Evolutionary conservation across 345 rosid genomes (phyloP).

Genomic region (Eucalyptus erythrocorys): DNA sequence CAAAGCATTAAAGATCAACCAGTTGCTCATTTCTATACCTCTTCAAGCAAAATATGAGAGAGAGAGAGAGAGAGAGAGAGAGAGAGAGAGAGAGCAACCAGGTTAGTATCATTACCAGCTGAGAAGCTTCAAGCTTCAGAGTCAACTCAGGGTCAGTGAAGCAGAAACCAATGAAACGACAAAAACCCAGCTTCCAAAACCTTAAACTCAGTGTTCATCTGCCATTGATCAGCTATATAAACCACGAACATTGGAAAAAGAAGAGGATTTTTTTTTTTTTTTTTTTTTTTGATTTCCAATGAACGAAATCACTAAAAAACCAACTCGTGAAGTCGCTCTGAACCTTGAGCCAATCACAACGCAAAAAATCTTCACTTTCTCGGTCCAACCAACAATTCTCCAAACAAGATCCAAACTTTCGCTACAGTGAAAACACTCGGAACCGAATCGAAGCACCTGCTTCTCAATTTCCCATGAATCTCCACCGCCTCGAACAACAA

Average conservation of each 20-base stretch:
- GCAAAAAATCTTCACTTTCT: not conserved
- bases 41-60: not conserved
- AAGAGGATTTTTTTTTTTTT: not conserved
- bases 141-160: constrained; percentile 1
- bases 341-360: constrained; percentile 10
- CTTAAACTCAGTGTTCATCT: not conserved
- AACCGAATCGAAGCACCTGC: not conserved
- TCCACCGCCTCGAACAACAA: not conserved
- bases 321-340: not conserved
- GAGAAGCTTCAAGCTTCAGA: not conserved
- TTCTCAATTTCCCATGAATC: not conserved
- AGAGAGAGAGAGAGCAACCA: not conserved
- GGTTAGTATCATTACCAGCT: not conserved
- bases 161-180: not conserved
- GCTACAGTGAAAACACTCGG: not conserved
- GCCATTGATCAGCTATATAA: not conserved
- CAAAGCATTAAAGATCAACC: not conserved
- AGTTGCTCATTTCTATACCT: not conserved
- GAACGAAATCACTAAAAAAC: not conserved
- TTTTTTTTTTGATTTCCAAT: not conserved
- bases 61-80: not conserved
- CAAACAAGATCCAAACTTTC: constrained; percentile 26
- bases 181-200: not conserved
- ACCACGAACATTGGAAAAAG: not conserved
- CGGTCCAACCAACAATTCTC: not conserved